Base-by-base conservation (phyloP, 345 rosid species). In the Salix brachista region DNA sequence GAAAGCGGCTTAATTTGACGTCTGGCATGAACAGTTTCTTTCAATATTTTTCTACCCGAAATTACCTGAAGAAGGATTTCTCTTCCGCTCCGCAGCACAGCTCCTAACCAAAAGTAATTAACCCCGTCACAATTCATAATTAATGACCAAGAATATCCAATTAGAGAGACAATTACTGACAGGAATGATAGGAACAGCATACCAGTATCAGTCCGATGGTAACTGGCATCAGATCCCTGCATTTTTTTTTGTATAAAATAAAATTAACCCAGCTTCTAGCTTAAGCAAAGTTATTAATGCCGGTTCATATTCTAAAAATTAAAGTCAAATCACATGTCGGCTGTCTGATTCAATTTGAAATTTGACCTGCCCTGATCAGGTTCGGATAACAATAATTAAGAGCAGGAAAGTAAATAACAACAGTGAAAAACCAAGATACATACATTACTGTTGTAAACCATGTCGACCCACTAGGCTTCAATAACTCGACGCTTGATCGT, bases 1-100 rank as follows among this genome's bases (percentile, higher is more conserved):
- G 2, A 42, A 42, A 42, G 12, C 71, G 52, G 34, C 48, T 50
- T 67, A 77, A 32, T 18, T 37, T 71, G 54, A 81, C 60, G 30
- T 69, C 68, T 30, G 14, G 50, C 60, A 76, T 46, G 52, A 42
- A 42, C 46, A 42, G 46, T 42, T 42, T 42, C 46, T 42, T 42
- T 17, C 4, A 26, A 28, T 13, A 34, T 18, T 16, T 30, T 32
- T 12, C 19, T 19, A 5, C 46, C 61, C 36, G 37, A 14, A 52
- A 39, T 75, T 80, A 92, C 98, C 92, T 92, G 97, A 23, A 94
- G 78, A 80, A 92, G 80, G 80, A 91, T 84, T 90, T 94, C 98
- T 68, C 87, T 87, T 88, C 98, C 98, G 80, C 79, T 74, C 30
- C 85, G 88, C 69, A 92, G 0, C 67, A 75, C 84, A 7, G 83